Evolutionary conservation across 2,329 filamentous ascomycete species (phyloP).

Genomic region (Huntiella savannae): DNA sequence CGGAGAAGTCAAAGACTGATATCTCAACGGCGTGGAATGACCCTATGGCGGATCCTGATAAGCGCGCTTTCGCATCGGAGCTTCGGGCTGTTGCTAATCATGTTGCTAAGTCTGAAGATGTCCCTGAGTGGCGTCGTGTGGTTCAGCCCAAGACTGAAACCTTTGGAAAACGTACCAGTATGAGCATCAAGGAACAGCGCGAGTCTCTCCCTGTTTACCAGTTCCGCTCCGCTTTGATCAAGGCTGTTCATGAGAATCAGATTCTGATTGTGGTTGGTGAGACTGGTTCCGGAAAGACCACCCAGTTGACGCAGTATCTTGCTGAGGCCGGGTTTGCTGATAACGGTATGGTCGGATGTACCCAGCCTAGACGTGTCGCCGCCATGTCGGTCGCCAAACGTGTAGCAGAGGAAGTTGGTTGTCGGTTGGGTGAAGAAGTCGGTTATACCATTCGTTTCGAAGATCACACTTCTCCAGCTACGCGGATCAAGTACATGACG

Average conservation of each 20-base stretch:
- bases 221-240: slow-evolving; percentile 71
- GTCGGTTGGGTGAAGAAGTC: slow-evolving; percentile 74
- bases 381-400: slow-evolving; percentile 96
- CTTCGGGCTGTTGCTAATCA: slow-evolving; percentile 45
- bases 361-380: slow-evolving; percentile 88
- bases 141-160: slow-evolving; percentile 63
- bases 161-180: slow-evolving; percentile 66
- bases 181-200: slow-evolving; percentile 90
- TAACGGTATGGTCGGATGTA: slow-evolving; percentile 81
- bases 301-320: slow-evolving; percentile 85
- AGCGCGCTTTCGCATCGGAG: slow-evolving; percentile 77
- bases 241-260: slow-evolving; percentile 75
- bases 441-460: slow-evolving; percentile 97
- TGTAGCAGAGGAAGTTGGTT: slow-evolving; percentile 90
- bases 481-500: slow-evolving; percentile 98
- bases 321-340: slow-evolving; percentile 83
- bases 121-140: slow-evolving; percentile 85
- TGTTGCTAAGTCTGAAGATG: slow-evolving; percentile 41
- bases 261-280: slow-evolving; percentile 92
- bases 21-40: slow-evolving; percentile 88
- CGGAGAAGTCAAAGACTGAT: slow-evolving; percentile 57
- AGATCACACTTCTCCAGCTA: slow-evolving; percentile 71
- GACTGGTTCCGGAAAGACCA: slow-evolving; percentile 93
- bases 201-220: slow-evolving; percentile 76
- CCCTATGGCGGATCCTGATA: slow-evolving; percentile 74